phyloP scores from a whole-genome alignment of 2,329 filamentous ascomycete species.

The Ploettnerulaceae sp. region DNA sequence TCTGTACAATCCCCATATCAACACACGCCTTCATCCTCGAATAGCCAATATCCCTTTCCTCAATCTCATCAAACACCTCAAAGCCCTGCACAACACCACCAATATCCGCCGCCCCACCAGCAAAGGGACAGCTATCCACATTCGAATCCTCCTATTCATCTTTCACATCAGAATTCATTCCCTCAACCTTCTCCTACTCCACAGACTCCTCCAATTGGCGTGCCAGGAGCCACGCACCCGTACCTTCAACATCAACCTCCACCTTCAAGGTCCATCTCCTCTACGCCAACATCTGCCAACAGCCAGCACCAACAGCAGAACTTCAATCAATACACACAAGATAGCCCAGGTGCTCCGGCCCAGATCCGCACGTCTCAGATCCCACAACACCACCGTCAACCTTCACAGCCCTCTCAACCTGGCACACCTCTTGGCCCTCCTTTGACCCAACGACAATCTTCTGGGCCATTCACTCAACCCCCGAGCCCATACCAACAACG shows the following conservation, averaged over 20 bases:
- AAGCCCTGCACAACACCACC: conserved; percentile 33
- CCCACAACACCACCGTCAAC: conserved; percentile 30
- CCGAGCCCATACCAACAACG: conserved; percentile 58
- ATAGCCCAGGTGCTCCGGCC: conserved; percentile 43
- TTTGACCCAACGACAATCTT: conserved; percentile 42
- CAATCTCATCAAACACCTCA: conserved; percentile 30
- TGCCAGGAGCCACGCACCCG: conserved; percentile 32
- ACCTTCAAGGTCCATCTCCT: conserved; percentile 54
- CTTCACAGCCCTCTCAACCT: conserved; percentile 30
- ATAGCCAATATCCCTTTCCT: conserved; percentile 33
- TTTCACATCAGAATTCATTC: conserved; percentile 30
- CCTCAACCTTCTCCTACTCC: conserved; percentile 30
- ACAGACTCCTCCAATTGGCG: conserved; percentile 34
- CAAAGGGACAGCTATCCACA: conserved; percentile 32
- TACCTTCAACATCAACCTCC: conserved; percentile 38
- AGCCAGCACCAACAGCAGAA: conserved; percentile 53
- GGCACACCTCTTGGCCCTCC: conserved; percentile 48
- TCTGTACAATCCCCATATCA: conserved; percentile 34
- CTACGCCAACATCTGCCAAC: conserved; percentile 58
- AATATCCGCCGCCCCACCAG: conserved; percentile 27
- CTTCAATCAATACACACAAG: conserved; percentile 46
- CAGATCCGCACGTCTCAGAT: conserved; percentile 27
- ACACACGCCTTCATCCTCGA: conserved; percentile 31
- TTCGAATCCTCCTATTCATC: conserved; percentile 23
- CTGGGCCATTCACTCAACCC: conserved; percentile 45